Conservation (phyloP, 192 early-diverging fungal species). For the Endogone sp. region DNA sequence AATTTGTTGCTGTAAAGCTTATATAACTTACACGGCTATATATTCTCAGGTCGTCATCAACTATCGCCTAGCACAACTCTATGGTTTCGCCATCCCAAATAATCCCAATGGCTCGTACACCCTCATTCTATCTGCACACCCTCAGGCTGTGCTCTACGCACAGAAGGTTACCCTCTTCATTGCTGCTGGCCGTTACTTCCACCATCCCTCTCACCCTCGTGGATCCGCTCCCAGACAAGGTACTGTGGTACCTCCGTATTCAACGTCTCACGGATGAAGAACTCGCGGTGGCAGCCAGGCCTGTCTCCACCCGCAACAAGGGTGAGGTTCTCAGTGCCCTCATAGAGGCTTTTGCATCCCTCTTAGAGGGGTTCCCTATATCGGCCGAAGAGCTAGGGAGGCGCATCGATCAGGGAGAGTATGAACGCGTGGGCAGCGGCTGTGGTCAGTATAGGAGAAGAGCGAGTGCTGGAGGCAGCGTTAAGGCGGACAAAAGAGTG, state of each 20-base stretch:
- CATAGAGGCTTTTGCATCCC: constrained; percentile 22
- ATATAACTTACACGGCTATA: not conserved
- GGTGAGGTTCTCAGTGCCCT: constrained; percentile 29
- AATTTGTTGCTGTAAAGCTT: too few species aligned
- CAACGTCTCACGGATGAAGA: constrained; percentile 24
- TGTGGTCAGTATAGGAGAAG: constrained; percentile 27
- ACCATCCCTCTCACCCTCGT: constrained; percentile 22
- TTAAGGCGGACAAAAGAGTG: not conserved
- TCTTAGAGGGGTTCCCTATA: constrained; percentile 17
- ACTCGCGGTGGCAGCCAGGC: constrained; percentile 3
- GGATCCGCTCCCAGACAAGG: constrained; percentile 26
- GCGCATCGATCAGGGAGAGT: not conserved
- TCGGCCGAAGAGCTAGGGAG: not conserved
- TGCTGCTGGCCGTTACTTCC: not conserved
- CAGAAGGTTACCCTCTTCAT: constrained; percentile 26
- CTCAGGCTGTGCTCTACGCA: constrained; percentile 23
- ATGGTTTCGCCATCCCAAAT: constrained; percentile 30
- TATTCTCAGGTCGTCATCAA: constrained; percentile 27
- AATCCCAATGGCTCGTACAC: constrained; percentile 30
- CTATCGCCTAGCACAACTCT: constrained; percentile 30
- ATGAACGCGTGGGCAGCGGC: constrained; percentile 25
- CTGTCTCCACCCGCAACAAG: constrained; percentile 27
- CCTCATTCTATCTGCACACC: constrained; percentile 26
- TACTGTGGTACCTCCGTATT: constrained; percentile 36
- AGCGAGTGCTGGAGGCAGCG: constrained; percentile 17